Base-by-base conservation (phyloP, 1,284 basidiomycete species). In the Clitocybe nebularis region DNA sequence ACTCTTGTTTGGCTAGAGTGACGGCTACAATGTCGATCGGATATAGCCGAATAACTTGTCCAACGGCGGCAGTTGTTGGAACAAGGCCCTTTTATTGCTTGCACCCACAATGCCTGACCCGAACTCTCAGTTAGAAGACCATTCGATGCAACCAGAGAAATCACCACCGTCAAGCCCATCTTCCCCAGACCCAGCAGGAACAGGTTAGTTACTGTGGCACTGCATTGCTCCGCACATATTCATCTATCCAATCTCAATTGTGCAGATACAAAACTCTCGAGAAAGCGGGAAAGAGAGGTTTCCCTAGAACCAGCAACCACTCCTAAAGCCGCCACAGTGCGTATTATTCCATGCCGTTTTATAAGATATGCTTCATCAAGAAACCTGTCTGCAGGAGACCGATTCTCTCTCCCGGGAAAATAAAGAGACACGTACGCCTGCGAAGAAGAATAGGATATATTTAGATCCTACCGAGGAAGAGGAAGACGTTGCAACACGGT, bases 221-320 rank as follows among this genome's bases (percentile, higher is more conserved):
- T 30, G 29, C 33, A 29, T 38, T 51, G 40, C 44, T 21, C 22
- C 30, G 23, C 34, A 38, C 38, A 24, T 40, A 21, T 48, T 49
- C 41, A 53, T 53, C 44, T 47, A 46, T 49, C 49, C 50, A 50
- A 52, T 53, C 47, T 52, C 39, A 41, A 34, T 29, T 17, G 28
- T 33, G 21, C 26, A 56, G 57, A 58, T 29, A 46, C 49, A 36
- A 54, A 52, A 43, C 48, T 41, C 24, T 67, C 69, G 10, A 64
- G 66, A 56, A 89, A 89, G 60, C 74, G 85, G 48, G 83, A 86
- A 58, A 69, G 85, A 29, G 84, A 88, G 61, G 76, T 82, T 14
- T 89, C 85, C 20, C 60, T 81, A 21, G 85, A 88, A 59, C 82
- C 83, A 40, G 68, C 66, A 9, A 73, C 77, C 35, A 65, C 66